Conservation (phyloP, 441 rosid genomes). For the Erysimum cheiri region DNA sequence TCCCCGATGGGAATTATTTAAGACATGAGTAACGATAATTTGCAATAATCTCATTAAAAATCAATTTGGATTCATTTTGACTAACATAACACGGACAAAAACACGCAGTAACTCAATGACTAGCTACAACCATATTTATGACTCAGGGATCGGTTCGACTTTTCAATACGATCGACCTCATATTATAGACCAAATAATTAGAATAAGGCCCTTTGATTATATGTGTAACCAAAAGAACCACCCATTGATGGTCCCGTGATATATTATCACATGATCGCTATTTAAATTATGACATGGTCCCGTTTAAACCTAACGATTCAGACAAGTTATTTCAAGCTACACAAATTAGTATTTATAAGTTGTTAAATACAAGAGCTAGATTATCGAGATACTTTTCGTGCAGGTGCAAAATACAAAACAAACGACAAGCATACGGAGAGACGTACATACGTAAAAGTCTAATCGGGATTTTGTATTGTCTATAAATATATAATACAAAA, state of each 20-base stretch:
- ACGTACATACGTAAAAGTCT: conserved; percentile 13
- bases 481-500: background rate
- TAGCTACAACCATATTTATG: conserved; percentile 16
- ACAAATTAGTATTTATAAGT: background rate
- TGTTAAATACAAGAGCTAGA: conserved; percentile 16
- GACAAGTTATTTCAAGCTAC: background rate
- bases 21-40: background rate
- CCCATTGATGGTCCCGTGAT: conserved; percentile 36
- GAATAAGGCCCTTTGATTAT: background rate
- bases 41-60: conserved; percentile 2
- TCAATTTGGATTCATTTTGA: background rate
- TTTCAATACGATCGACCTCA: conserved; percentile 31
- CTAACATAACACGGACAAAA: background rate
- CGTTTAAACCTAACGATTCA: conserved; percentile 25
- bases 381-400: conserved; percentile 12
- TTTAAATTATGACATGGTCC: conserved; percentile 28
- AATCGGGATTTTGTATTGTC: background rate
- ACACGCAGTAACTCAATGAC: background rate
- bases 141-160: conserved; percentile 4
- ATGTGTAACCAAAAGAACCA: conserved; percentile 36
- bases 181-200: background rate
- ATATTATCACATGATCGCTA: conserved; percentile 27
- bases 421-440: conserved; percentile 30
- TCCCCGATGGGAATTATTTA: background rate
- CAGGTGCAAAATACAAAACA: conserved; percentile 7